Base-by-base conservation (phyloP, 768 basidiomycete genomes). In the Xerocomellus amylosporus region DNA sequence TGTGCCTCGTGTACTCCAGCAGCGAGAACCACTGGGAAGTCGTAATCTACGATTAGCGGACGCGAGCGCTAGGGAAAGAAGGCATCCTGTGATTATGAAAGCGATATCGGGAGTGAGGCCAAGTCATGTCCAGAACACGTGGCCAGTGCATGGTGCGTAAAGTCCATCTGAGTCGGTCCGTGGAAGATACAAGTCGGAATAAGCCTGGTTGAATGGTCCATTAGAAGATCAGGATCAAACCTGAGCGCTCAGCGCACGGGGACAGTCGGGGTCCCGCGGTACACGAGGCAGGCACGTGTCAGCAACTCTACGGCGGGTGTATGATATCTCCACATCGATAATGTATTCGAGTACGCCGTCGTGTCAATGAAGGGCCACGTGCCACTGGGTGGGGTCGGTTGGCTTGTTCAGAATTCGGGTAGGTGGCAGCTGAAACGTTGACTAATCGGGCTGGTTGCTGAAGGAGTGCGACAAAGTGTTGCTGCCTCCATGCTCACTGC, bases 1-100 rank as follows among this genome's bases (percentile, higher is more conserved):
- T 8, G n/a, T 34, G 54, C 64, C 70, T 65, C 68, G 62, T 71
- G 68, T 52, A 37, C 36, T 48, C 61, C 65, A 61, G 68, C 58
- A 62, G 41, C 24, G n/a, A 64, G 60, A 67, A 51, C 56, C 54
- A 45, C 46, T 9, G 19, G 12, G 17, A 22, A 37, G 24, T 42
- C 51, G 67, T 66, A 58, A 66, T 56, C 43, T 61, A 51, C 44
- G 34, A 52, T 60, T 49, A 42, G 38, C 51, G 51, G 39, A n/a
- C 20, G 50, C 24, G 39, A 44, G 58, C 48, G 54, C 46, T 53
- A 33, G 46, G 46, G 30, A 49, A 56, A 51, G 58, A 58, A 45
- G 55, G 26, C 46, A 53, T 51, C 34, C 24, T 42, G 30, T 22
- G 46, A 42, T 56, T 53, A 55, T 62, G 52, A 55, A 59, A 47